A percentile compares a stretch with the other conserved stretches of the same genome.
These are phyloP conservation scores for Ceratocystis alfenasii DNA, from an alignment of 2,329 filamentous ascomycete species.

Conservation along the genomic window DNA sequence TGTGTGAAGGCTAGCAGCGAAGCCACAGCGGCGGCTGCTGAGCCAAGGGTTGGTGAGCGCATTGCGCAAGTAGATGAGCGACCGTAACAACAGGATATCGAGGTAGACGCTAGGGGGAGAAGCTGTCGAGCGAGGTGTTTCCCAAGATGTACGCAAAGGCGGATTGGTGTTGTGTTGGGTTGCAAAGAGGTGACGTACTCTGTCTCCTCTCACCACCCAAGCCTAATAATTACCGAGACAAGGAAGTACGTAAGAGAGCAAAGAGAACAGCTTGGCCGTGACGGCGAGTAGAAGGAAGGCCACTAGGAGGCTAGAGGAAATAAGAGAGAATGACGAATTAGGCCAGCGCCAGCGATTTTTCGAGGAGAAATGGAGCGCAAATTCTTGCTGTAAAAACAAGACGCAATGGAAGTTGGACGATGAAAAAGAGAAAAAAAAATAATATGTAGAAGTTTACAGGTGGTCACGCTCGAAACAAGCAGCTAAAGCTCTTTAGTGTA, in stretches of 20 bases:
- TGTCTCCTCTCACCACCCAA: background rate
- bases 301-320: background rate
- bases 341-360: too few species aligned
- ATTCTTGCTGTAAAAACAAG: too few species aligned
- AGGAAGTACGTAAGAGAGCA: background rate
- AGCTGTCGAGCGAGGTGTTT: background rate
- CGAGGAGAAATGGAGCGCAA: too few species aligned
- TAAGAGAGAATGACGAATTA: background rate
- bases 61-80: conserved; percentile 10
- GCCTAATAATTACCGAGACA: background rate
- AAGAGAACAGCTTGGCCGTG: conserved; percentile 16
- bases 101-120: too few species aligned
- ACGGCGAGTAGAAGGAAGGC: background rate
- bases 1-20: conserved; percentile 42
- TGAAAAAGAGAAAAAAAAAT: background rate
- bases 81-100: background rate
- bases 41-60: conserved; percentile 16
- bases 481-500: background rate
- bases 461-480: background rate
- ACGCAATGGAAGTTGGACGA: too few species aligned
- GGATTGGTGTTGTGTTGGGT: background rate
- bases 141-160: background rate
- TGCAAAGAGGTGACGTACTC: conserved; percentile 13
- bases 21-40: conserved; percentile 34
- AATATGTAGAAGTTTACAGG: background rate